A percentile compares a stretch with the other conserved stretches of the same genome.
These are phyloP conservation scores for Tieghemostelium lacteum DNA, from an alignment of 78 protist genomes.

Conservation along the genomic window DNA sequence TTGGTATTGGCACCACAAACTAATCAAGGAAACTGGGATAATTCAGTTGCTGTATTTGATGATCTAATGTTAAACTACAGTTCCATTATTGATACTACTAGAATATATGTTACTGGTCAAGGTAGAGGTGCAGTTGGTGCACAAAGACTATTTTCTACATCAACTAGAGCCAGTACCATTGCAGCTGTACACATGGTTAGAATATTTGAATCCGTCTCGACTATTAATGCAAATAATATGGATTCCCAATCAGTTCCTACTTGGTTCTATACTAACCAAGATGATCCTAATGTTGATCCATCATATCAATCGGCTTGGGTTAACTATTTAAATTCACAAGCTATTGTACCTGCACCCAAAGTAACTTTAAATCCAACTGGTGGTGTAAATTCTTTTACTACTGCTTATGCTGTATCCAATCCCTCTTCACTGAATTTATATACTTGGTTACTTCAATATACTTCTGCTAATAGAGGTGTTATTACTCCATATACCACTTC, in stretches of 20 bases:
- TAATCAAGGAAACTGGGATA: not conserved
- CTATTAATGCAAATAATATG: too few relatives aligned
- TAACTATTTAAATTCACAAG: not conserved
- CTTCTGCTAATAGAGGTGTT: too few relatives aligned
- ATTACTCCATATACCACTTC: too few relatives aligned
- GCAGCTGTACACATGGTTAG: too few relatives aligned
- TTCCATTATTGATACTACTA: not conserved
- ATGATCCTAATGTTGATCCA: slow-evolving; percentile 8
- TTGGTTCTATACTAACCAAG: not conserved
- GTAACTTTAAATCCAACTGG: slow-evolving; percentile 1
- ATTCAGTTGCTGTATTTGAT: not conserved
- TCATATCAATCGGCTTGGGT: not conserved
- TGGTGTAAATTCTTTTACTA: not conserved
- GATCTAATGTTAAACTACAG: not conserved
- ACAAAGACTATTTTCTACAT: too few relatives aligned
- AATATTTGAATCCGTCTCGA: too few relatives aligned
- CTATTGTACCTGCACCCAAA: not conserved
- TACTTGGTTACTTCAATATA: not conserved
- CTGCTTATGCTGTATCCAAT: not conserved
- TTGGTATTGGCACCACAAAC: slow-evolving; percentile 1
- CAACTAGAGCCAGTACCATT: too few relatives aligned
- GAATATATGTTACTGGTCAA: not conserved
- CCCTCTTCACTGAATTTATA: not conserved
- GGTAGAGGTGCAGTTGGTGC: not conserved
- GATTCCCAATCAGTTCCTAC: too few relatives aligned